These are phyloP conservation scores for Iberis pinnata DNA, from an alignment of 345 rosid species.

Conservation along the genomic window DNA sequence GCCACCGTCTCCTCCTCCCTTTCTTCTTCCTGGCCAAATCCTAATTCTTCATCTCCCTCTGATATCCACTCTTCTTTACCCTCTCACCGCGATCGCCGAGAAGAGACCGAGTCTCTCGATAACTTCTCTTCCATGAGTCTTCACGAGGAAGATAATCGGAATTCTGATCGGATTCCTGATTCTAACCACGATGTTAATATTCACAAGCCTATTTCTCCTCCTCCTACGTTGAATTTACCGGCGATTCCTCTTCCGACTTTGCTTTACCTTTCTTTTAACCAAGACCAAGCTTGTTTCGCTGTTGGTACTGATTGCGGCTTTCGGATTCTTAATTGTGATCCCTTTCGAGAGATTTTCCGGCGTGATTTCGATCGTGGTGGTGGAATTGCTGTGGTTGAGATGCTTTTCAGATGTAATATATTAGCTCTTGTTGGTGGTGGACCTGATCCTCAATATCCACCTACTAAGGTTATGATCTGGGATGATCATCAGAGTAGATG, in stretches of 20 bases:
- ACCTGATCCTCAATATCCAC: slow-evolving; percentile 71
- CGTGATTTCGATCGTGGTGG: slow-evolving; percentile 76
- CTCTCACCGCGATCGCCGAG: slow-evolving; percentile 29
- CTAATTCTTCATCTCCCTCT: slow-evolving; percentile 20
- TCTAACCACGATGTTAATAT: slow-evolving; percentile 17
- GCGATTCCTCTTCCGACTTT: slow-evolving; percentile 30
- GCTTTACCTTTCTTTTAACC: slow-evolving; percentile 77
- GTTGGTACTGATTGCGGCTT: slow-evolving; percentile 89
- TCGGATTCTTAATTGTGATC: slow-evolving; percentile 84
- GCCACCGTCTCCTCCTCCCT: slow-evolving; percentile 65
- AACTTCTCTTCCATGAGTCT: slow-evolving; percentile 45
- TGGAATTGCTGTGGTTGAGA: slow-evolving; percentile 71
- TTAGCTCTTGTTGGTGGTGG: slow-evolving; percentile 95
- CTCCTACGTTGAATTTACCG: slow-evolving; percentile 14
- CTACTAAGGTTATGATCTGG: slow-evolving; percentile 90
- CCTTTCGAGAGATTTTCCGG: slow-evolving; percentile 88
- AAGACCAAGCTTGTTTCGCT: slow-evolving; percentile 85
- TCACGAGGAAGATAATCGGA: slow-evolving; percentile 9
- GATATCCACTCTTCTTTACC: slow-evolving; percentile 12
- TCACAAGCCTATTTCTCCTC: slow-evolving; percentile 31
- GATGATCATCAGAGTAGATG: slow-evolving; percentile 84
- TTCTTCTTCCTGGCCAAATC: slow-evolving; percentile 50
- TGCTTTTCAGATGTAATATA: slow-evolving; percentile 88
- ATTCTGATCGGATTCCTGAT: slow-evolving; percentile 16
- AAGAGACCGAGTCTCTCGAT: slow-evolving; percentile 38